Conservation (phyloP, 306 rosid genomes). For the Prunus kanzakura region DNA sequence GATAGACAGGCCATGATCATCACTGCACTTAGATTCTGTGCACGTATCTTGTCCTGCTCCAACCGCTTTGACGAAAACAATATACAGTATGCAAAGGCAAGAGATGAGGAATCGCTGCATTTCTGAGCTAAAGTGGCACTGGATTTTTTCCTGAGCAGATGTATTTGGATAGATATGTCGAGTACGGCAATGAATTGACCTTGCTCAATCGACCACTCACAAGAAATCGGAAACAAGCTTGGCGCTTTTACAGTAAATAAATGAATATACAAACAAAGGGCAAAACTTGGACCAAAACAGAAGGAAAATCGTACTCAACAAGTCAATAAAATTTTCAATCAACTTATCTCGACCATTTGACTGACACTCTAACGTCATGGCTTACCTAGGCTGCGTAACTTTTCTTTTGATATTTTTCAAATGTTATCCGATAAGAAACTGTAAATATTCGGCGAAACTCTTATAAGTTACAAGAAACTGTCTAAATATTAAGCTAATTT, state of each 20-base stretch:
- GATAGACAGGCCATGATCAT: not conserved
- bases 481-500: no score
- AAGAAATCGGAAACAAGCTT: not conserved
- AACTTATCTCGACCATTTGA: not conserved
- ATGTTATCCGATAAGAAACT: not conserved
- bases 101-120: not conserved
- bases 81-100: slow-evolving; percentile 1
- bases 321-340: not conserved
- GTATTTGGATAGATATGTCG: not conserved
- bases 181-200: no score
- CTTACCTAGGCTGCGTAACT: not conserved
- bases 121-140: not conserved
- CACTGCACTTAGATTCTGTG: slow-evolving; percentile 21
- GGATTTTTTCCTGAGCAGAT: not conserved
- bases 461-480: no score
- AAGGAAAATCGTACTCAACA: not conserved
- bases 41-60: slow-evolving; percentile 18
- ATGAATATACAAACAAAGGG: not conserved
- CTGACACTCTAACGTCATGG: not conserved
- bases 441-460: no score
- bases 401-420: not conserved
- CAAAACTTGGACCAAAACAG: not conserved
- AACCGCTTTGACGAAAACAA: not conserved
- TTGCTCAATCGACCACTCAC: not conserved
- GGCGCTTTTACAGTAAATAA: not conserved